Percentiles rank a stretch among this genome's conserved stretches.
These are phyloP conservation scores for Gossypium schwendimanii DNA, from an alignment of 441 rosid genomes.

Conservation along the genomic window DNA sequence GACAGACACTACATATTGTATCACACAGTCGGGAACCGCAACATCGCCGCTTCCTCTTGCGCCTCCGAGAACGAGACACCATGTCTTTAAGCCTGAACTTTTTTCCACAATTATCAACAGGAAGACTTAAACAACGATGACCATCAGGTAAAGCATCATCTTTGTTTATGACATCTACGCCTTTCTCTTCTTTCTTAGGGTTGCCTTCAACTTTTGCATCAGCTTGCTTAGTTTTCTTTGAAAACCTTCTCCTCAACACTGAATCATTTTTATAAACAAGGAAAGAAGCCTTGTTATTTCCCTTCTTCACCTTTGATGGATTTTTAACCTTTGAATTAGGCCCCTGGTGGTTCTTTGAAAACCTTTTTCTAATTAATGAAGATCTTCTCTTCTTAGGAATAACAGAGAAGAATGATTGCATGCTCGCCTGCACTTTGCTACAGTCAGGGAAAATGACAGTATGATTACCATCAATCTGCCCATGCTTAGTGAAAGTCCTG, in stretches of 20 bases:
- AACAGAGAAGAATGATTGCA: slow-evolving; percentile 12
- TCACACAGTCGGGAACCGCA: slow-evolving; percentile 16
- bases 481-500: slow-evolving; percentile 4
- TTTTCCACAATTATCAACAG: slow-evolving; percentile 19
- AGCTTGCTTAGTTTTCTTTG: slow-evolving; percentile 2
- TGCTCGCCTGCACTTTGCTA: slow-evolving; percentile 6
- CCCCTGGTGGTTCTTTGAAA: slow-evolving; percentile 10
- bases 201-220: slow-evolving; percentile 2
- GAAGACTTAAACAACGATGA: not conserved
- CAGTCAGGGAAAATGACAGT: not conserved
- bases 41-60: slow-evolving; percentile 25
- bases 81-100: slow-evolving; percentile 21
- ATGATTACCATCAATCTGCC: not conserved
- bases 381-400: slow-evolving; percentile 16
- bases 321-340: slow-evolving; percentile 10
- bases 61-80: slow-evolving; percentile 29
- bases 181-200: slow-evolving; percentile 9
- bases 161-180: slow-evolving; percentile 7
- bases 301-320: slow-evolving; percentile 1
- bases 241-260: slow-evolving; percentile 2
- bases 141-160: slow-evolving; percentile 7
- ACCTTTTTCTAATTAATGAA: slow-evolving; percentile 12
- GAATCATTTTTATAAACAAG: not conserved
- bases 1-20: slow-evolving; percentile 36
- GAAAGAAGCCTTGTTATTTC: not conserved